Evolutionary conservation across 441 rosid species (phyloP), one percentile per base, ranked within the genome.

Genomic region (Gossypium lobatum): DNA sequence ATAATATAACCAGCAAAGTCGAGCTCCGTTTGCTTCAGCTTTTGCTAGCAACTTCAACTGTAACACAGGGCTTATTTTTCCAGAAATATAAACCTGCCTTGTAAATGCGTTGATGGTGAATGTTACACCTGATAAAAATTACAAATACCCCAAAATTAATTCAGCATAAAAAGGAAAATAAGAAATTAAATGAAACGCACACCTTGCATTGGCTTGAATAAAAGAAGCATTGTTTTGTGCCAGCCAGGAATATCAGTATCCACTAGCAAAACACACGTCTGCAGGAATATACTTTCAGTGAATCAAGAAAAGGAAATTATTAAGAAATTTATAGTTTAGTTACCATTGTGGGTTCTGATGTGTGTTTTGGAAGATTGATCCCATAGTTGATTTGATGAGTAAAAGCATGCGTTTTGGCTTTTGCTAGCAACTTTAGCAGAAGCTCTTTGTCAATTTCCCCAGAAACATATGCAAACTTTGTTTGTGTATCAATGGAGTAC

Each of bases 151-250:
- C 62, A 58, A 58, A 3, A 23, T 21, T 21, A 21, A 58, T 21
- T 57, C 14, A 9, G 11, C 59, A 54, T n/a, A 4, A 55, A 55
- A 18, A 18, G 3, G 3, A 6, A 31, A 31, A 37, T 6, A 13
- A 7, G 16, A n/a, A 28, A 17, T 14, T 1, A 62, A 1, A 2
- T 6, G 16, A 26, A 17, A 1, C 45, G 3, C 13, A 37, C 42
- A 73, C 77, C 77, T 73, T 73, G 21, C 8, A 73, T 39, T 6
- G 62, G 21, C 62, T 57, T 37, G 11, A 64, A n/a, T 13, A 73
- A 21, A 34, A 14, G 67, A 2, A 13, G 3, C 42, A 74, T 37
- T n/a, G 72, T 7, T 16, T 64, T 74, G 34, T 64, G 64, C 77
- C 77, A 74, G 21, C 28, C 46, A 4, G 64, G 26, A 39, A 46